Conservation (phyloP, 371 early-diverging fungal species). For the Blastocladiella emersonii region DNA sequence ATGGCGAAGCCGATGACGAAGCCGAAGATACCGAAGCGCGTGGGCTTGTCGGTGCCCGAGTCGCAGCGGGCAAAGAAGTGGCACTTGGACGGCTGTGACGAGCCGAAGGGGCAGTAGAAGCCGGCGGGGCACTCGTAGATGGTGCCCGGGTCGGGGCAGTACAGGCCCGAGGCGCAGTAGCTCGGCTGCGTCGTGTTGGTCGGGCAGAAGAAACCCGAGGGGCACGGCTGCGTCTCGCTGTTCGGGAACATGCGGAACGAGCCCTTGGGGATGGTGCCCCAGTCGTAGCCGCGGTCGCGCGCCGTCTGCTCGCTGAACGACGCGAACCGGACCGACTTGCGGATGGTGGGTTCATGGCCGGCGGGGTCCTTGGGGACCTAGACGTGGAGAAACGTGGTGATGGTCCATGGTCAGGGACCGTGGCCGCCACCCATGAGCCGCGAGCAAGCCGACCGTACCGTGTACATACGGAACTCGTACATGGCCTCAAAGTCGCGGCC, state of each 20-base stretch:
- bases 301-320: no score
- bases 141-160: neutral
- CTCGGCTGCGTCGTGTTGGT: neutral
- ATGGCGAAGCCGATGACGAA: neutral
- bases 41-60: neutral
- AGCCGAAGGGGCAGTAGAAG: neutral
- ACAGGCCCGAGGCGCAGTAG: neutral
- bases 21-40: constrained; percentile 2
- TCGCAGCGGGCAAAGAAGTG: neutral
- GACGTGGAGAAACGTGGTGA: no score
- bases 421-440: no score
- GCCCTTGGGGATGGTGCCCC: neutral
- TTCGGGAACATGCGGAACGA: neutral
- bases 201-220: neutral
- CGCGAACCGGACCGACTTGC: no score
- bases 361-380: no score
- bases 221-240: neutral
- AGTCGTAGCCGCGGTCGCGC: no score
- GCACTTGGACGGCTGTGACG: neutral
- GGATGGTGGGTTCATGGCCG: no score
- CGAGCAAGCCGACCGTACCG: no score
- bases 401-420: no score
- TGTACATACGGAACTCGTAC: no score
- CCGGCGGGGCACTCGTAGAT: neutral
- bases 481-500: no score